Percentiles rank a stretch among this genome's conserved stretches.
phyloP scores from a whole-genome alignment of 768 basidiomycete species.

The Imleria badia region DNA sequence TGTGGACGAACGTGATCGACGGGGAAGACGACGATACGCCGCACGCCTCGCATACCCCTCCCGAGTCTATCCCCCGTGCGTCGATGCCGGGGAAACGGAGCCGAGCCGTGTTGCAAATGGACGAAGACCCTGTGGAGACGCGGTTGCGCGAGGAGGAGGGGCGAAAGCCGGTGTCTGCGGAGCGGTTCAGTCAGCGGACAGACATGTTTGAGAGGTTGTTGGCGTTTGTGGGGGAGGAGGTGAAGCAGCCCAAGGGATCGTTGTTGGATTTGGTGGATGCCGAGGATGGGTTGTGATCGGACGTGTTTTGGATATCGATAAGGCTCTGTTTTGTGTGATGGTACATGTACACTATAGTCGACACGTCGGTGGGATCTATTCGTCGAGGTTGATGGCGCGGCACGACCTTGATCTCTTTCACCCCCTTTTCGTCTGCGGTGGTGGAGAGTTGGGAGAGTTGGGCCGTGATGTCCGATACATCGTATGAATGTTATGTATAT shows the following conservation, averaged over 20 bases:
- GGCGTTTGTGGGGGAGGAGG: constrained; percentile 57
- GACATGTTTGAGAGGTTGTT: constrained; percentile 69
- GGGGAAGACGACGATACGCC: constrained; percentile 25
- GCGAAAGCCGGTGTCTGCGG: constrained; percentile 38
- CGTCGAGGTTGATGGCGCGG: no score
- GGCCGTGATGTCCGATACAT: no score
- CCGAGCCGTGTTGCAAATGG: constrained; percentile 24
- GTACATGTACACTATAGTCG: no score
- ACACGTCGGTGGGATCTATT: no score
- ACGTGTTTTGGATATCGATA: no score
- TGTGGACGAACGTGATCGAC: constrained; percentile 42
- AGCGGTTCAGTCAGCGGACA: constrained; percentile 60
- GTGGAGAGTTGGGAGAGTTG: no score
- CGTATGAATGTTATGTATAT: no score
- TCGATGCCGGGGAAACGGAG: constrained; percentile 17
- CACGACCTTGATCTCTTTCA: no score
- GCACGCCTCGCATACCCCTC: not conserved
- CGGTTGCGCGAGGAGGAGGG: constrained; percentile 30
- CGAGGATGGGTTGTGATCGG: constrained; percentile 21
- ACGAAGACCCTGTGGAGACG: constrained; percentile 31
- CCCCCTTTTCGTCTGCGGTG: no score
- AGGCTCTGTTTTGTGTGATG: no score
- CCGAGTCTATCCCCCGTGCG: constrained; percentile 2
- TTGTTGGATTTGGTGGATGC: constrained; percentile 62
- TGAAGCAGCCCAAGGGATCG: constrained; percentile 66